These are phyloP conservation scores for Pythium dissimile DNA, from an alignment of 352 stramenopile species.

Conservation along the genomic window DNA sequence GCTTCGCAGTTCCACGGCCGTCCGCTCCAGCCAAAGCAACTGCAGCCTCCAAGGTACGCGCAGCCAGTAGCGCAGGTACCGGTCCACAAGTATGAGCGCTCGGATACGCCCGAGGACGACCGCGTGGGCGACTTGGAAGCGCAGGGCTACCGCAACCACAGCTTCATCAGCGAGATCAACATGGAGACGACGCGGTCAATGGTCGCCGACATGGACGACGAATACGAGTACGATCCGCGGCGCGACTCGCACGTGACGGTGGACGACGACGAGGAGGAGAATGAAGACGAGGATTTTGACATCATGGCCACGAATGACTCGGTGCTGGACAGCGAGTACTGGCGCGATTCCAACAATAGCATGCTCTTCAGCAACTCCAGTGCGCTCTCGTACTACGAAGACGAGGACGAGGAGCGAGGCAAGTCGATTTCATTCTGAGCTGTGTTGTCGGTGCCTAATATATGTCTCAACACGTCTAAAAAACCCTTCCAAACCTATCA, in stretches of 20 bases:
- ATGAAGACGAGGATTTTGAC: background rate
- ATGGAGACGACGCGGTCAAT: background rate
- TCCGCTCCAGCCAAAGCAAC: background rate
- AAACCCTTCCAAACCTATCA: no score
- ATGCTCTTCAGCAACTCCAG: conserved; percentile 25
- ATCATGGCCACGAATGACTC: background rate
- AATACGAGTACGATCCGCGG: background rate
- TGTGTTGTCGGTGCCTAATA: no score
- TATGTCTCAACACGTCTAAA: no score
- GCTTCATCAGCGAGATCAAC: conserved; percentile 1
- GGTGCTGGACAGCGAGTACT: background rate
- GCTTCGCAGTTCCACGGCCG: background rate
- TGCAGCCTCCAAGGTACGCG: background rate
- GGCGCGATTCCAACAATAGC: conserved; percentile 29
- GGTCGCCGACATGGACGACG: background rate
- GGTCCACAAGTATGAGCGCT: no score
- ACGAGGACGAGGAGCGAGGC: conserved; percentile 4
- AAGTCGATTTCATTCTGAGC: conserved; percentile 17
- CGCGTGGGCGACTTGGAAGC: background rate
- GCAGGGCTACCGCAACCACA: background rate
- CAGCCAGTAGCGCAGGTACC: no score
- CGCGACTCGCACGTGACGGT: background rate
- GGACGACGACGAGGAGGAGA: background rate
- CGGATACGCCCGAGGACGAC: background rate
- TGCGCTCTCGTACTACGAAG: conserved; percentile 30